Base-by-base conservation (phyloP, 164 flowering plant genomes). In the Piper longum region DNA sequence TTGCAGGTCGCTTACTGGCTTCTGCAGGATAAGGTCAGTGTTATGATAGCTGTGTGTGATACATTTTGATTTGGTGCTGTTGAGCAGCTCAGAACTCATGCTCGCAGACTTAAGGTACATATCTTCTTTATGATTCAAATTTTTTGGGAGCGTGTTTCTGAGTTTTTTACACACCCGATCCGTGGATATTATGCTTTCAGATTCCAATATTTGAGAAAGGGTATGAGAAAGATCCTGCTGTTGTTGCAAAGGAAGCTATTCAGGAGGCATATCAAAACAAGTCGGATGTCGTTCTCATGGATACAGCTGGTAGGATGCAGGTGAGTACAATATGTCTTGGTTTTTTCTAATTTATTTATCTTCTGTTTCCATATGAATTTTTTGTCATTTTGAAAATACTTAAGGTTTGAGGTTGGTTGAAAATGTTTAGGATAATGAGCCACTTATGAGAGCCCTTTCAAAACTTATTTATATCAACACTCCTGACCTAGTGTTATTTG, bases 41-140 rank as follows among this genome's bases (percentile, higher is more conserved):
- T 90, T 54, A 93, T 88, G 99, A 88, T 93, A 97, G 97, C 99
- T 79, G 97, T 96, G 56, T 93, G 98, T 75, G 98, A 93, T 69
- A 93, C 98, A 48, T 93, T 93, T 71, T 78, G 96, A 16, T 89
- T 97, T 42, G 98, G 97, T 75, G 97, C 98, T 51, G 97, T 93
- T 72, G 98, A 93, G 82, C 98, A 93, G 77, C 83, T 89, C 55
- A 79, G 96, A 26, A 89, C 97, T 68, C 98, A 93, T 81, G 98
- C 98, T 41, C 96, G 95, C 41, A 77, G 97, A 66, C 95, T 93
- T 43, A 88, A 90, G 91, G 97, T 85, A 81, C 66, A 16, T 16
- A 60, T 43, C 13, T 59, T 5, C 41, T 17, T 48, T 9, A 19
- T 48, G 19, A 48, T 52, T 52, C 16, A 16, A 52, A 9, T 58